phyloP scores from a whole-genome alignment of 2,329 filamentous ascomycete genomes.

The Pseudopyricularia cyperi region DNA sequence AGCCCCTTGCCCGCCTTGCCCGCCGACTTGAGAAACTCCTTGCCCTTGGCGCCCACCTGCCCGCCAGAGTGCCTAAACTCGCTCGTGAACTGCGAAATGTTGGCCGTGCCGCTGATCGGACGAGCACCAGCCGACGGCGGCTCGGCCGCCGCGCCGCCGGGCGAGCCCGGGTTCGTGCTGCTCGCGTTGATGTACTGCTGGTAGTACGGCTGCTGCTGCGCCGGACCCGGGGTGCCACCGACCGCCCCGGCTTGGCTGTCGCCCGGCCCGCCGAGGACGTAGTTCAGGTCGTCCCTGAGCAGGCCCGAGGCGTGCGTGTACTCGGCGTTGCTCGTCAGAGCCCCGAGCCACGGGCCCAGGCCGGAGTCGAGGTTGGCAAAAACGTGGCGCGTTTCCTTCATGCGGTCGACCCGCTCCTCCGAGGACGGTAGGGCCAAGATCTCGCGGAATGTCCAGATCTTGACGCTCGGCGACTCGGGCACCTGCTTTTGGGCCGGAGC shows the following conservation, averaged over 20 bases:
- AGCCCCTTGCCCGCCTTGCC: conserved; percentile 84
- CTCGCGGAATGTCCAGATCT: conserved; percentile 54
- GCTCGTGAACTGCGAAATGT: conserved; percentile 24
- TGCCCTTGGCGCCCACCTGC: conserved; percentile 70
- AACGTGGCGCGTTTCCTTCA: conserved; percentile 56
- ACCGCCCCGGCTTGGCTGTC: conserved; percentile 6
- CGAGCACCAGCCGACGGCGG: conserved; percentile 11
- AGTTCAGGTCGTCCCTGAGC: conserved; percentile 10
- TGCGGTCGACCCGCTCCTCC: conserved; percentile 58
- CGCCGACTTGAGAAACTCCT: conserved; percentile 76
- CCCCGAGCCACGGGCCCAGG: conserved; percentile 43
- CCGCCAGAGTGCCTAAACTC: conserved; percentile 41
- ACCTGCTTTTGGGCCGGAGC: conserved; percentile 3
- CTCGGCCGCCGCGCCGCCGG: conserved; percentile 11
- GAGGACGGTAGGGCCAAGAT: conserved; percentile 58
- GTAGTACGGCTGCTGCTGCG: conserved; percentile 27
- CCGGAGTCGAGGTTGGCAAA: conserved; percentile 66
- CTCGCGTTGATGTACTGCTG: conserved; percentile 44
- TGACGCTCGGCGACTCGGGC: conserved; percentile 10
- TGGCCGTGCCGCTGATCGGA: conserved; percentile 22
- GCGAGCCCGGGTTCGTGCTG: conserved; percentile 16
- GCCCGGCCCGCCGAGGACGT: conserved; percentile 1
- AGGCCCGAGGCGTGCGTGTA: conserved; percentile 25
- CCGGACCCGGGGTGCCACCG: background rate
- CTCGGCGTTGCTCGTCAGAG: conserved; percentile 33